Conservation (phyloP, 768 basidiomycete species). For the Boletus vermiculosoides region DNA sequence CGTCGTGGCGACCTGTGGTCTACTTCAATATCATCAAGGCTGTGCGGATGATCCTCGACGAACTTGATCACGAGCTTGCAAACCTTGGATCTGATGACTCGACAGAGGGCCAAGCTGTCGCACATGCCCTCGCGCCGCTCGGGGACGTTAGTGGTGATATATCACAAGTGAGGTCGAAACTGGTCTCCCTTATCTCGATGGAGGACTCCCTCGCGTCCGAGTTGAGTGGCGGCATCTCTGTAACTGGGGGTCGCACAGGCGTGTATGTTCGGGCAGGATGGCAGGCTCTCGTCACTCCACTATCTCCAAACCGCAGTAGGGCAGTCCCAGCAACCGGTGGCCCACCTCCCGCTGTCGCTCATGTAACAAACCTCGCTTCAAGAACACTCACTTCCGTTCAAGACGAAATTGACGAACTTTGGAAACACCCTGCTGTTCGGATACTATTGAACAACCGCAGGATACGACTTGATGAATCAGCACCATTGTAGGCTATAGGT, state of each 20-base stretch:
- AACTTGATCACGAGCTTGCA: slow-evolving; percentile 59
- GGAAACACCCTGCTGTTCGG: slow-evolving; percentile 67
- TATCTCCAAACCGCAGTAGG: slow-evolving; percentile 41
- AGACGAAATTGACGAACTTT: slow-evolving; percentile 59
- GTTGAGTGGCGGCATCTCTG: slow-evolving; percentile 61
- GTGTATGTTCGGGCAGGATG: slow-evolving; percentile 72
- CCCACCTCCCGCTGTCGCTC: slow-evolving; percentile 32
- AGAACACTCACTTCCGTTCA: slow-evolving; percentile 49
- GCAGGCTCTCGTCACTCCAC: slow-evolving; percentile 56
- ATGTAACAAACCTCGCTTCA: slow-evolving; percentile 53
- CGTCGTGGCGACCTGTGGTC: slow-evolving; percentile 76
- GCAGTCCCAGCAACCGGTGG: slow-evolving; percentile 37
- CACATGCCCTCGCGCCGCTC: slow-evolving; percentile 31
- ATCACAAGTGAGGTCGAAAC: slow-evolving; percentile 48
- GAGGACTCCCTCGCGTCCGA: slow-evolving; percentile 69
- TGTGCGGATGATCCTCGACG: slow-evolving; percentile 69
- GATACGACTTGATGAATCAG: slow-evolving; percentile 72
- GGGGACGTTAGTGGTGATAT: slow-evolving; percentile 46
- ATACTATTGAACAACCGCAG: slow-evolving; percentile 54
- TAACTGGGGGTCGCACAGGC: slow-evolving; percentile 58
- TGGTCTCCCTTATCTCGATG: slow-evolving; percentile 63
- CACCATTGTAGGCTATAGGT: slow-evolving; percentile 57
- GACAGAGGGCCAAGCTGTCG: slow-evolving; percentile 32
- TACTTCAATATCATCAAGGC: slow-evolving; percentile 85
- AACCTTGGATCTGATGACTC: slow-evolving; percentile 28